Evolutionary conservation across 176 grass and related monocot genomes (phyloP), one percentile per base, ranked within the genome.

Genomic region (Oryza glumipatula): DNA sequence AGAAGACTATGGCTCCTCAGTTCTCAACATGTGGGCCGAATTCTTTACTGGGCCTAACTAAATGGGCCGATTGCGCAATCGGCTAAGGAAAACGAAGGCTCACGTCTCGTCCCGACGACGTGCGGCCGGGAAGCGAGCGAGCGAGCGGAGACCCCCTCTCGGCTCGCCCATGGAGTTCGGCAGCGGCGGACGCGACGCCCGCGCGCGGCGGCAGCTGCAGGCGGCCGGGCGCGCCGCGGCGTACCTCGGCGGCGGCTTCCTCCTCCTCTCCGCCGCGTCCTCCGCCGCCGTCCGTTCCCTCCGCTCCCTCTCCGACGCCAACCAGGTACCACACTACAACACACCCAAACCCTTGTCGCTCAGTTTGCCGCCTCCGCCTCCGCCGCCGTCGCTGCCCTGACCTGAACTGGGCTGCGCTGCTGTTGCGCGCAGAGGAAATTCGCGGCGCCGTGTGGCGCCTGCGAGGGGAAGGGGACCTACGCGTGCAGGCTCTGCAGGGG

Each of bases 401-500:
- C 30, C 17, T 65, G 43, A 76, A 23, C 47, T 39, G 46, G 13
- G 15, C 28, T 72, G 66, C 66, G 51, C 46, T 73, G 43, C 2
- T 33, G 13, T 43, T 65, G 17, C 19, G 54, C 46, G 47, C 68
- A 99, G 93, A 94, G 88, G 85, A 99, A 94, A 73, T 83, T 88
- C 14, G 93, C 91, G 1, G 70, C 56, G 51, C 78, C 89, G n/a
- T 99, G 96, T 43, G 76, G 67, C 33, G 86, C 79, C 11, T 99
- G 96, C 81, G 87, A 92, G 72, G 93, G 96, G 80, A 92, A 91
- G 24, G 96, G 96, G 32, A 91, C 79, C 81, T 94, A 96, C 63
- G 70, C 78, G 24, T 99, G 96, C 94, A 96, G 92, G 86, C 83
- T 99, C 24, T 96, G 93, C 90, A 88, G 84, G 81, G 93, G 89